Evolutionary conservation across 1,139 yeast genomes (phyloP).

Genomic region (Suzukiozyma palmioleophila): DNA sequence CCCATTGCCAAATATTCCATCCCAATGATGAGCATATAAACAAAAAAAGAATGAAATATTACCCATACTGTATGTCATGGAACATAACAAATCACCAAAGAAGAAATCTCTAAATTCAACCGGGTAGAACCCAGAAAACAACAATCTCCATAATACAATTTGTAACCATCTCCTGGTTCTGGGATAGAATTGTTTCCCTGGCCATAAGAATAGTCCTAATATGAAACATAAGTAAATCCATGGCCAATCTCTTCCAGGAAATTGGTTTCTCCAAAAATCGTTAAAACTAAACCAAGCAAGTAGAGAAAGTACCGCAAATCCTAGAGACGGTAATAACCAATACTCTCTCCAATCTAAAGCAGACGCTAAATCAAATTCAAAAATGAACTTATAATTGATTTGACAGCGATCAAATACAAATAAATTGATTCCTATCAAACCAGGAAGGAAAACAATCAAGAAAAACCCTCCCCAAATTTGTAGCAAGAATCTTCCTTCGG

Average conservation of each 20-base stretch:
- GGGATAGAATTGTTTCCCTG: slow-evolving; percentile 51
- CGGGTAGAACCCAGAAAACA: slow-evolving; percentile 83
- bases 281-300: slow-evolving; percentile 74
- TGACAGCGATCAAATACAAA: slow-evolving; percentile 68
- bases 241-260: slow-evolving; percentile 76
- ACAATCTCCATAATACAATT: slow-evolving; percentile 64
- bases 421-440: slow-evolving; percentile 67
- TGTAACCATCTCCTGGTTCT: slow-evolving; percentile 71
- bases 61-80: slow-evolving; percentile 82
- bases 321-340: slow-evolving; percentile 57
- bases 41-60: slow-evolving; percentile 85
- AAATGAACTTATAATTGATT: slow-evolving; percentile 86
- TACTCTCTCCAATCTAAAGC: slow-evolving; percentile 67
- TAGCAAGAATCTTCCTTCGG: slow-evolving; percentile 55
- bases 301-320: slow-evolving; percentile 53
- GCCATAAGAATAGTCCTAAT: slow-evolving; percentile 53
- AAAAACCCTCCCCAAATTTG: slow-evolving; percentile 95
- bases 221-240: slow-evolving; percentile 65
- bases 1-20: slow-evolving; percentile 39
- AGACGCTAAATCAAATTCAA: slow-evolving; percentile 75
- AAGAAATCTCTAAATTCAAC: slow-evolving; percentile 95
- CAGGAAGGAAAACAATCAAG: slow-evolving; percentile 51
- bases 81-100: slow-evolving; percentile 84
- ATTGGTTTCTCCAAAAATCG: slow-evolving; percentile 56
- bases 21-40: slow-evolving; percentile 69